Conservation (phyloP, 257 asterid genomes). For the Craterostigma plantagineum region DNA sequence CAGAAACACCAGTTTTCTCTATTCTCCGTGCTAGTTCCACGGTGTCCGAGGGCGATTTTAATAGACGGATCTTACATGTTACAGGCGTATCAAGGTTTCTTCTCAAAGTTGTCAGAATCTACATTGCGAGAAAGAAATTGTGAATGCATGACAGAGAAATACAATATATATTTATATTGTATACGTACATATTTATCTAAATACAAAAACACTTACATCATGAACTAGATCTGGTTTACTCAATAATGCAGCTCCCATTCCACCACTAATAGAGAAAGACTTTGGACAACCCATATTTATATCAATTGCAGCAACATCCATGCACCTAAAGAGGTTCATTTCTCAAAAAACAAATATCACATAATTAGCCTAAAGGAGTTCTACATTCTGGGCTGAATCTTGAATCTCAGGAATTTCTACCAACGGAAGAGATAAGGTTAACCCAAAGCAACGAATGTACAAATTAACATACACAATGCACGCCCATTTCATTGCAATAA, state of each 20-base stretch:
- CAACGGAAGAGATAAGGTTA: too few species aligned
- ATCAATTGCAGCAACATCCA: slow-evolving; percentile 84
- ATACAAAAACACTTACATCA: slow-evolving; percentile 41
- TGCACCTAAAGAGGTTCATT: slow-evolving; percentile 34
- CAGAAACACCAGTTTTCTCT: slow-evolving; percentile 86
- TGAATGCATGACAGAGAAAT: slow-evolving; percentile 6
- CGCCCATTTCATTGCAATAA: too few species aligned
- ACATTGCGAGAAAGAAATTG: slow-evolving; percentile 13
- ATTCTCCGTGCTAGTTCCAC: slow-evolving; percentile 82
- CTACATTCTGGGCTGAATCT: slow-evolving; percentile 1
- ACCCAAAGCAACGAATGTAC: too few species aligned
- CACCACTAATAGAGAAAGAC: slow-evolving; percentile 83
- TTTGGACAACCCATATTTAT: slow-evolving; percentile 96
- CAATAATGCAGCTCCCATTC: slow-evolving; percentile 96
- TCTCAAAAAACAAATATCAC: background rate
- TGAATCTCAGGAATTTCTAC: slow-evolving; percentile 2
- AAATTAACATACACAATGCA: too few species aligned
- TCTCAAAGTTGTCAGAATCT: slow-evolving; percentile 73
- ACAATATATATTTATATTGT: background rate
- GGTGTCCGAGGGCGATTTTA: slow-evolving; percentile 55
- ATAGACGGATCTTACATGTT: slow-evolving; percentile 82
- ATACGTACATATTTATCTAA: background rate
- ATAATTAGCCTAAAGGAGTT: too few species aligned
- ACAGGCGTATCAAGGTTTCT: slow-evolving; percentile 65
- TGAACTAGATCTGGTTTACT: slow-evolving; percentile 83